Conservation (phyloP, 23 red algal genomes). For the Agarophyton chilense region DNA sequence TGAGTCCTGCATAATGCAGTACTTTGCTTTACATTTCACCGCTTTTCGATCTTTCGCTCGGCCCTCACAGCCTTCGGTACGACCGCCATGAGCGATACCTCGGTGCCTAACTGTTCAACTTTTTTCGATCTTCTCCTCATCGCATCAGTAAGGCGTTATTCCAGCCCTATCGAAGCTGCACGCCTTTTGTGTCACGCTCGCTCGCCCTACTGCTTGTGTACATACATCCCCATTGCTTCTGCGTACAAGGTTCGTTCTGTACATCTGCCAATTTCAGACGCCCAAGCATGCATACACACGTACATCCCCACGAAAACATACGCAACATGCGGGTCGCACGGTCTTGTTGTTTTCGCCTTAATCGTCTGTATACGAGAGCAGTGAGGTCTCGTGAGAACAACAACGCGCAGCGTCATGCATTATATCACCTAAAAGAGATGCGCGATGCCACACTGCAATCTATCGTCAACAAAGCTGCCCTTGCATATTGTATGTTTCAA, state of each 20-base stretch:
- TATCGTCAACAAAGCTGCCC: neutral
- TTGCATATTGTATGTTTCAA: neutral
- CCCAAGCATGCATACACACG: neutral
- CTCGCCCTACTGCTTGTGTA: neutral
- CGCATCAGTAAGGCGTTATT: neutral
- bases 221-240: neutral
- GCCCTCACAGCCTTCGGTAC: neutral
- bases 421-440: slow-evolving; percentile 11
- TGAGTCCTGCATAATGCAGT: slow-evolving; percentile 9
- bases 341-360: neutral
- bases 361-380: neutral
- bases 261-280: neutral
- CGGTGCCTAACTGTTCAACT: neutral
- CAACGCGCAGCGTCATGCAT: slow-evolving; percentile 1
- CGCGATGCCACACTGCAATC: slow-evolving; percentile 8
- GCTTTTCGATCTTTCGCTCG: neutral
- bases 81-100: neutral
- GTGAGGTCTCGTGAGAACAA: neutral
- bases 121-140: slow-evolving; percentile 7
- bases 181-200: neutral
- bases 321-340: neutral
- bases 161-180: neutral
- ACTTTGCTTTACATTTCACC: neutral
- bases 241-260: neutral
- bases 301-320: neutral